Evolutionary conservation across 208 protist genomes (phyloP), one percentile per base, ranked within the genome.

Genomic region (Leptomonas pyrrhocoris): DNA sequence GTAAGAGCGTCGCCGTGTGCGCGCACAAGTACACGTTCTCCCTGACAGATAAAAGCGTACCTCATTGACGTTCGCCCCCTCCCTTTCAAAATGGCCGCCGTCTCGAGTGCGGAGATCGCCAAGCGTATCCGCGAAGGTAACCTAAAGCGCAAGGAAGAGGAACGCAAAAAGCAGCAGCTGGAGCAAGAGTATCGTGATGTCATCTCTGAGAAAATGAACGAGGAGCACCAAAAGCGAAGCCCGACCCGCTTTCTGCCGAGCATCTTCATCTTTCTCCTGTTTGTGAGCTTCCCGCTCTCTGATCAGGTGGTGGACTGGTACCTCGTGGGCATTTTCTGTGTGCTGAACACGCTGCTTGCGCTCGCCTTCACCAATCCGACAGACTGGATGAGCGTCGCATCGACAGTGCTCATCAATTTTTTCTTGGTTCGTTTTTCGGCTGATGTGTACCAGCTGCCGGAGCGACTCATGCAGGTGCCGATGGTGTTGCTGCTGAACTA

Each of bases 281-380:
- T 94, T 46, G 64, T 93, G 12, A 94, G 86, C 53, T 82, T 96
- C 59, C 91, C 91, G 1, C 75, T 96, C 21, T 90, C 86, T 0
- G 88, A 94, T 42, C 78, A 67, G 40, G 75, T 79, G 21, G 81
- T 96, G 6, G 88, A 96, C 62, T 96, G 91, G 89, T 56, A 77
- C 25, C 45, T 93, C 0, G 91, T 94, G 9, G 61, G 67, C 13
- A 61, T 83, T 30, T 84, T 94, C 50, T 56, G 73, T 50, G 55
- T 75, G 2, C 50, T 90, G 16, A 96, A 96, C 60, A 66, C 70
- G 11, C 28, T 81, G 15, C 83, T 84, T 51, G 79, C 74, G 6
- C 25, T 81, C 40, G 64, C 85, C 28, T 68, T 87, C 55, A 61
- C 54, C 18, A 73, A 85, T 34, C 87, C 83, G n/a, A 69, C 74